Base-by-base conservation (phyloP, 192 early-diverging fungal genomes). In the Glomus cerebriforme region DNA sequence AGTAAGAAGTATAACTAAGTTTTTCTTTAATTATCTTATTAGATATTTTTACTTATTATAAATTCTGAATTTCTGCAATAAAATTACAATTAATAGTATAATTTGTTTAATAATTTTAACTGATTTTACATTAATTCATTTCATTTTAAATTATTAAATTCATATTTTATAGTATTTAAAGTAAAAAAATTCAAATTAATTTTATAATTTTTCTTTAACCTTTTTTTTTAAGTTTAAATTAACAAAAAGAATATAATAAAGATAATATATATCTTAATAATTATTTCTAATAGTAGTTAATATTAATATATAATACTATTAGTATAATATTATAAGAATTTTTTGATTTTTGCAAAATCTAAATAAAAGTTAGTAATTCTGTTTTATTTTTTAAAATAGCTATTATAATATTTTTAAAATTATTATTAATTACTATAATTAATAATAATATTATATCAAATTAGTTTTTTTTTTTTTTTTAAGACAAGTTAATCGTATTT, bases 371-470 rank as follows among this genome's bases (percentile, higher is more conserved):
- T 64, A 3, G n/a, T n/a, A n/a, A 8, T 32, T 64, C 27, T 31
- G 12, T 64, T 32, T 32, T 15, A 64, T 64, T 9, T 64, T 64
- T 3, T 15, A 64, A 64, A 27, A 64, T 1, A 1, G 12, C 27
- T 32, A 64, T 9, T 64, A 24, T 64, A 0, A 64, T 9, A 64
- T 64, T 29, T 1, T 29, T 12, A 64, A 32, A 32, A 2, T 64
- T 64, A 32, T 64, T 64, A 17, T 64, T 9, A 64, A 63, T 10
- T 15, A 64, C 27, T 64, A 15, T 29, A 29, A 64, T 7, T 64
- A 64, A 64, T 2, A 64, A 13, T 64, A 64, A 64, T 64, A 64
- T 64, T 27, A 64, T 64, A 26, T 64, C 27, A 64, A 64, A 29
- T 32, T 64, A 27, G 31, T 64, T 64, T n/a, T n/a, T n/a, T n/a